Conservation (phyloP, 2,329 filamentous ascomycete species). For the Boeremia exigua region DNA sequence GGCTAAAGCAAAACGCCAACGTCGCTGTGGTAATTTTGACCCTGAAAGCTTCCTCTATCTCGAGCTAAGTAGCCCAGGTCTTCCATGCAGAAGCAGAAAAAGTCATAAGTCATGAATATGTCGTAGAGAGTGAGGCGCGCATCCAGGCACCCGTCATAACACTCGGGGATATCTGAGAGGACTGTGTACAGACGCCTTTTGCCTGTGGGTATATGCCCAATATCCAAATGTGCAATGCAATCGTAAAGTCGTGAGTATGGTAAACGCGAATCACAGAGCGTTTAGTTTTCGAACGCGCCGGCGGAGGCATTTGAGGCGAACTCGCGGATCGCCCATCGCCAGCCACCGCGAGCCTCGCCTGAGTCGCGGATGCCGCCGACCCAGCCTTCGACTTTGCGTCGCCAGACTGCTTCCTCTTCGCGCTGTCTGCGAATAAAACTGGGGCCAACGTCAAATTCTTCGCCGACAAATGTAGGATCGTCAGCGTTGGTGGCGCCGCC, state of each 20-base stretch:
- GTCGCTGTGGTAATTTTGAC: slow-evolving; percentile 10
- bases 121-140: slow-evolving; percentile 46
- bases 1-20: slow-evolving; percentile 12
- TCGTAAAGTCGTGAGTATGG: slow-evolving; percentile 42
- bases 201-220: slow-evolving; percentile 34
- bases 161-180: slow-evolving; percentile 44
- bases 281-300: slow-evolving; percentile 24
- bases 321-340: slow-evolving; percentile 76
- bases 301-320: slow-evolving; percentile 46
- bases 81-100: slow-evolving; percentile 8
- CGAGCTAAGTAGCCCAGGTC: slow-evolving; percentile 13
- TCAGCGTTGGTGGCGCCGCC: slow-evolving; percentile 30
- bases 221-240: slow-evolving; percentile 35
- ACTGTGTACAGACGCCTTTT: slow-evolving; percentile 32
- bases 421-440: slow-evolving; percentile 89
- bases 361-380: slow-evolving; percentile 63
- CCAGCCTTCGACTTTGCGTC: slow-evolving; percentile 87
- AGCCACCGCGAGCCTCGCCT: slow-evolving; percentile 56
- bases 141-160: slow-evolving; percentile 41
- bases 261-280: slow-evolving; percentile 21
- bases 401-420: slow-evolving; percentile 92
- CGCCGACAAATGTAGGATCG: slow-evolving; percentile 68
- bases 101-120: slow-evolving; percentile 43
- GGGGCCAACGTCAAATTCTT: slow-evolving; percentile 97
- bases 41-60: slow-evolving; percentile 17